Evolutionary conservation across 805 yeast genomes (phyloP).

Genomic region (Starmerella lactis-condensi): DNA sequence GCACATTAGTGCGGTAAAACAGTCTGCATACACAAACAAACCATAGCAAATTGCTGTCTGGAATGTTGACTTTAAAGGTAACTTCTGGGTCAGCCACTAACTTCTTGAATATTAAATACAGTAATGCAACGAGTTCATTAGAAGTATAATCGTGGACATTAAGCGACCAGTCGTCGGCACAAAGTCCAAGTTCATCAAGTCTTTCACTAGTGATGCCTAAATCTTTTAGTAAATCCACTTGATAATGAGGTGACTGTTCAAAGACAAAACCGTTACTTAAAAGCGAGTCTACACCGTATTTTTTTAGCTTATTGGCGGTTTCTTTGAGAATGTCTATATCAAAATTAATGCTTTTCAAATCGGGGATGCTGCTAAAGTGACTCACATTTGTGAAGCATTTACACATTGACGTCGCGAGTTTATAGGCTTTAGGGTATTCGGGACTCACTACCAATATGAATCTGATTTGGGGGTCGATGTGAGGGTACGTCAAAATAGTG

Average conservation of each 20-base stretch:
- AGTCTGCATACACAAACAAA: slow-evolving; percentile 54
- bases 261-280: background rate
- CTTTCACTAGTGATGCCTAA: slow-evolving; percentile 5
- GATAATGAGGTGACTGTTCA: background rate
- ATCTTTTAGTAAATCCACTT: slow-evolving; percentile 4
- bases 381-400: too few relatives aligned
- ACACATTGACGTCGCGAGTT: too few relatives aligned
- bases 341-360: too few relatives aligned
- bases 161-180: slow-evolving; percentile 36
- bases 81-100: slow-evolving; percentile 20
- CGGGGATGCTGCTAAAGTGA: too few relatives aligned
- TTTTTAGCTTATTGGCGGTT: slow-evolving; percentile 5
- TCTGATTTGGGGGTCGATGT: too few relatives aligned
- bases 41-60: slow-evolving; percentile 34
- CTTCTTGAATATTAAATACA: slow-evolving; percentile 34
- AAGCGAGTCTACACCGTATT: slow-evolving; percentile 7
- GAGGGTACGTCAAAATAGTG: too few relatives aligned
- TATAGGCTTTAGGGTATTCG: too few relatives aligned
- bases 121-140: slow-evolving; percentile 50
- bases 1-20: slow-evolving; percentile 66
- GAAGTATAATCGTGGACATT: slow-evolving; percentile 45
- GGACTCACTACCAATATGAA: too few relatives aligned
- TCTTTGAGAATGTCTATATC: background rate
- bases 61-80: slow-evolving; percentile 6
- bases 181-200: slow-evolving; percentile 3